Evolutionary conservation across 1,139 yeast species (phyloP).

Genomic region (Geotrichum candidum): DNA sequence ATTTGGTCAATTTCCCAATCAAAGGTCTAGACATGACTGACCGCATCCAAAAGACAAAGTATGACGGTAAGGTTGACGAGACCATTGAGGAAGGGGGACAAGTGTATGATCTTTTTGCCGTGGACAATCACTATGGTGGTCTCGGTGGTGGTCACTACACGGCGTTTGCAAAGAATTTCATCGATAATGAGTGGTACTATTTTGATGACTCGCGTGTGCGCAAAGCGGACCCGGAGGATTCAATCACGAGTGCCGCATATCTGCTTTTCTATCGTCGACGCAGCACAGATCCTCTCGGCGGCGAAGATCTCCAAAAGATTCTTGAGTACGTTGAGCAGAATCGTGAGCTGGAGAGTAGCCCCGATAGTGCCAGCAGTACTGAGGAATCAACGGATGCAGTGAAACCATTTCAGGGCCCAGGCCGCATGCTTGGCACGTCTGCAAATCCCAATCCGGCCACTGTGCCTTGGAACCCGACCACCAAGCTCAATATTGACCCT

Average conservation of each 20-base stretch:
- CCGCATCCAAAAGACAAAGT: conserved; percentile 41
- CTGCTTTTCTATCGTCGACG: conserved; percentile 75
- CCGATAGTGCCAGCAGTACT: neutral
- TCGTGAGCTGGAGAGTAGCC: neutral
- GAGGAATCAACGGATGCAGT: neutral
- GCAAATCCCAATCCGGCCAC: neutral
- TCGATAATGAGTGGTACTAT: conserved; percentile 79
- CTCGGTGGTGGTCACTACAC: conserved; percentile 98
- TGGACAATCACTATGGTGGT: conserved; percentile 94
- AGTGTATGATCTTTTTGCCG: conserved; percentile 82
- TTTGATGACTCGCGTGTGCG: conserved; percentile 78
- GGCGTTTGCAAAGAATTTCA: conserved; percentile 74
- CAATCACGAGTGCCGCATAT: conserved; percentile 79
- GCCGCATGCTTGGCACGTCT: conserved; percentile 18
- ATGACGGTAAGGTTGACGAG: conserved; percentile 4
- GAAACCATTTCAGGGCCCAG: conserved; percentile 17
- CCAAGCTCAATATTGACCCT: neutral
- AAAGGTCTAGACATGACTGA: conserved; percentile 65
- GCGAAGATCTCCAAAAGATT: conserved; percentile 30
- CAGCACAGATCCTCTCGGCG: conserved; percentile 32
- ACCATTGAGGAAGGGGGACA: conserved; percentile 37
- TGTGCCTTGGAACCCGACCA: conserved; percentile 4
- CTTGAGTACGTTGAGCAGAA: conserved; percentile 24
- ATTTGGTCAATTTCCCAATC: conserved; percentile 80
- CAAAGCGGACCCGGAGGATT: conserved; percentile 51